phyloP scores from a whole-genome alignment of 1,284 basidiomycete genomes.

The Cystobasidium pallidum region DNA sequence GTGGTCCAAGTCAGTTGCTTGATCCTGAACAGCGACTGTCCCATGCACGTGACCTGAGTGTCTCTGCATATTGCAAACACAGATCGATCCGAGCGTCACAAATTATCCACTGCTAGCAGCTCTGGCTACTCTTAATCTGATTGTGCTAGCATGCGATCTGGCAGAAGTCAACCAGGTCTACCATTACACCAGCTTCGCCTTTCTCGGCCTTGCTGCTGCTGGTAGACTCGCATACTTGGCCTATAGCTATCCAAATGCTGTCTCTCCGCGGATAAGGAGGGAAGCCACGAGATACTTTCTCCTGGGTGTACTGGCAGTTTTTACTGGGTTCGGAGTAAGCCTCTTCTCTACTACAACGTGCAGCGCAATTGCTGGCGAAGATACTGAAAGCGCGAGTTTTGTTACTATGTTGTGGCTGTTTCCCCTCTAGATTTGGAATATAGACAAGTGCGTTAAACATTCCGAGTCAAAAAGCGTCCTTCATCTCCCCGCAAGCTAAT shows the following conservation, averaged over 20 bases:
- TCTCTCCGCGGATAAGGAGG: background rate
- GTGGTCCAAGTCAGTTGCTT: slow-evolving; percentile 20
- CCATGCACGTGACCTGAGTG: slow-evolving; percentile 6
- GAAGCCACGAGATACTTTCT: background rate
- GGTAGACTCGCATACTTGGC: slow-evolving; percentile 25
- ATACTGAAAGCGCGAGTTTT: background rate
- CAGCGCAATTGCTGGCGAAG: too few species aligned
- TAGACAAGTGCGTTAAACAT: slow-evolving; percentile 36
- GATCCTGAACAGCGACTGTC: too few species aligned
- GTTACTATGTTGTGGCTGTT: too few species aligned
- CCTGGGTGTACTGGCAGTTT: slow-evolving; percentile 2
- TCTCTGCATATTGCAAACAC: background rate
- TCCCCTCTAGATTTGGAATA: slow-evolving; percentile 33
- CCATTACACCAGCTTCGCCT: slow-evolving; percentile 34
- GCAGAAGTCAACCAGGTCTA: slow-evolving; percentile 29
- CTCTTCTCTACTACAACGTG: background rate
- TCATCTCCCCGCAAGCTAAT: background rate
- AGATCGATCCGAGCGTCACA: slow-evolving; percentile 16
- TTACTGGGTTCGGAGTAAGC: slow-evolving; percentile 33
- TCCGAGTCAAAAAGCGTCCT: background rate
- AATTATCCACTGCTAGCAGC: slow-evolving; percentile 8
- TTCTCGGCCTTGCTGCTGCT: slow-evolving; percentile 16
- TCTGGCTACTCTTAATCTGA: slow-evolving; percentile 18
- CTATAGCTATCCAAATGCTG: slow-evolving; percentile 15
- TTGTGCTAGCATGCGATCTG: slow-evolving; percentile 22